phyloP scores from a whole-genome alignment of 208 protist species.

The Leishmania tarentolae region DNA sequence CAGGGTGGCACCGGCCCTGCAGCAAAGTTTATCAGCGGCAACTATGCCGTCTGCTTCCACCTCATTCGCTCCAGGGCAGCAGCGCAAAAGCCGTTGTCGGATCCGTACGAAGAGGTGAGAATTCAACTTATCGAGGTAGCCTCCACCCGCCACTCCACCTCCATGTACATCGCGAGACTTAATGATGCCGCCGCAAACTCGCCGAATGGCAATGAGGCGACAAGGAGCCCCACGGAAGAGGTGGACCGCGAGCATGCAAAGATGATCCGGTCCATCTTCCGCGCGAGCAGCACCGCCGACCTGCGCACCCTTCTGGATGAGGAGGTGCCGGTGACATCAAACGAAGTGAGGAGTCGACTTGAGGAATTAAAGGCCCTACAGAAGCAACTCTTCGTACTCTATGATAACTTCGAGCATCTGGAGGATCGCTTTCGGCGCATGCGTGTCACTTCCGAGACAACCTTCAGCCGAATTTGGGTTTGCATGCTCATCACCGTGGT shows the following conservation, averaged over 20 bases:
- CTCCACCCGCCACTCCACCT: constrained; percentile 27
- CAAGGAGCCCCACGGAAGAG: background rate
- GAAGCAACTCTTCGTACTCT: constrained; percentile 25
- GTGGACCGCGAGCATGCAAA: constrained; percentile 30
- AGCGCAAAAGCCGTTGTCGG: background rate
- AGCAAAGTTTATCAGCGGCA: constrained; percentile 25
- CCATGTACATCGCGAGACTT: constrained; percentile 24
- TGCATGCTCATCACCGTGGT: constrained; percentile 21
- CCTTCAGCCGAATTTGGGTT: constrained; percentile 60
- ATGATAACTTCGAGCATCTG: constrained; percentile 22
- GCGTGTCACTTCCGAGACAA: constrained; percentile 50
- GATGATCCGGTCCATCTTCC: constrained; percentile 26
- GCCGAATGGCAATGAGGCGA: background rate
- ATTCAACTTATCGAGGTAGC: constrained; percentile 35
- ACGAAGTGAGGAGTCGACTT: constrained; percentile 26
- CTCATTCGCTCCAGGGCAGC: constrained; percentile 17
- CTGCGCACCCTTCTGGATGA: constrained; percentile 22
- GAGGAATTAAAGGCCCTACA: constrained; percentile 28
- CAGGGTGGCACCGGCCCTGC: constrained; percentile 2
- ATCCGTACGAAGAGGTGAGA: constrained; percentile 28
- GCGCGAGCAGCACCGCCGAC: constrained; percentile 19
- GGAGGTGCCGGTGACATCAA: constrained; percentile 27
- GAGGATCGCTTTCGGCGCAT: constrained; percentile 34
- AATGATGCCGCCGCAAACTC: background rate
- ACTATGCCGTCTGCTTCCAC: constrained; percentile 53